Base-by-base conservation (phyloP, 177 flowering plant species). In the Vitis hybrid region DNA sequence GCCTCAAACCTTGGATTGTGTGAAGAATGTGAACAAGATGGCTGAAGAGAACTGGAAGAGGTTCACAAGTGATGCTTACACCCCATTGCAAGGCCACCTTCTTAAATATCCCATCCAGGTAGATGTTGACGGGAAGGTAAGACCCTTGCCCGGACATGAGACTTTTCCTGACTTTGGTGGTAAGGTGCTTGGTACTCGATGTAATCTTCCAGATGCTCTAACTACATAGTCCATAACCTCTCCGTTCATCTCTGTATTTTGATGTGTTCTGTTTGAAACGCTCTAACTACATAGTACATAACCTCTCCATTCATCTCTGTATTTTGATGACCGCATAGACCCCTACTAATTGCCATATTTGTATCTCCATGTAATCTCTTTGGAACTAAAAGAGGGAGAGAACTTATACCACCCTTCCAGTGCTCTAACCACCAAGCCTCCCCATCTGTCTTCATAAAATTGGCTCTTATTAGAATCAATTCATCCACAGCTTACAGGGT, bases 161-260 rank as follows among this genome's bases (percentile, higher is more conserved):
- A 66, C 52, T 20, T 89, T 87, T 74, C 88, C 91, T 1, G 91
- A 87, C 65, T 81, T 83, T 18, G 88, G 90, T 11, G 93, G 90
- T 58, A 87, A 82, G 79, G 76, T 89, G 1, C 80, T 86, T 0
- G 93, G 93, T 15, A 57, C 78, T 19, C 79, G 79, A 0, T 56
- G 83, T 13, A 77, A 51, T 39, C 86, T 89, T 60, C 91, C 93
- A 29, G 86, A 82, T 77, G 83, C 85, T 50, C 80, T 89, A n/a
- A 89, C 93, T 10, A 87, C 93, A 39, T 87, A 82, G 68, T 31
- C 20, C 5, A 16, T 60, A 1, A 8, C 39, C 57, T 65, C 50
- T 31, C 6, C 15, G 3, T 6, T 48, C 31, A 1, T 31, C 26
- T 55, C 15, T 13, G 55, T 19, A 55, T 14, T 55, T 55, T 16